Evolutionary conservation across 2,329 filamentous ascomycete genomes (phyloP), one percentile per base, ranked within the genome.

Genomic region (Metarhizium guizhouense): DNA sequence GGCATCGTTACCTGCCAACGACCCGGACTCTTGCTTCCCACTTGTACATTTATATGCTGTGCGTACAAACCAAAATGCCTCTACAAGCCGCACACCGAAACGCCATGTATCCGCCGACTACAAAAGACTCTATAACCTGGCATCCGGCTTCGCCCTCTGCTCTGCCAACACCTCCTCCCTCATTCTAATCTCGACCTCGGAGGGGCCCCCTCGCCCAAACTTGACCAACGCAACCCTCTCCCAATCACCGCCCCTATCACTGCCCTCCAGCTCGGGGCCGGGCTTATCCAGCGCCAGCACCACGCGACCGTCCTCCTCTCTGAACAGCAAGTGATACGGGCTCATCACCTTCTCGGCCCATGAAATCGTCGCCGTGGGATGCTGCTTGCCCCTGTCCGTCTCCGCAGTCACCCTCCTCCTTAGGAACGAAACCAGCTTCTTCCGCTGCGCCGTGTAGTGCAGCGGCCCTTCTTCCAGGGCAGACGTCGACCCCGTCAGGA

Each of bases 291-390:
- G 64, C 0, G 71, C 79, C 43, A 87, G 63, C 2, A 86, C 78
- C 11, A 74, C 63, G 53, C 79, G 71, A 11, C 72, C 72, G 55
- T 80, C 78, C 3, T 65, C 63, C 50, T 70, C 68, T 49, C 74
- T 68, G 56, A 78, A 62, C 18, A 79, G 73, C 7, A 83, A 53
- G 13, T 68, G 68, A 3, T 72, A 69, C 3, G 84, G 83, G 59
- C 78, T 79, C 55, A 87, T 86, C n/a, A 80, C 78, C 66, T 85
- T 84, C 5, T 84, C 77, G 0, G 70, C 73, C 82, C 81, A 86
- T 0, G 77, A 65, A n/a, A 81, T 80, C 34, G 56, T 47, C 5
- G 74, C 68, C 16, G 77, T 76, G 1, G 64, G 65, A 45, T 81
- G 73, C 43, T 62, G 60, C 42, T 68, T 67, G 2, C 71, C 71